A percentile compares a stretch with the other conserved stretches of the same genome.
Evolutionary conservation across 176 grass and related monocot species (phyloP).

Genomic region (Zea mays): DNA sequence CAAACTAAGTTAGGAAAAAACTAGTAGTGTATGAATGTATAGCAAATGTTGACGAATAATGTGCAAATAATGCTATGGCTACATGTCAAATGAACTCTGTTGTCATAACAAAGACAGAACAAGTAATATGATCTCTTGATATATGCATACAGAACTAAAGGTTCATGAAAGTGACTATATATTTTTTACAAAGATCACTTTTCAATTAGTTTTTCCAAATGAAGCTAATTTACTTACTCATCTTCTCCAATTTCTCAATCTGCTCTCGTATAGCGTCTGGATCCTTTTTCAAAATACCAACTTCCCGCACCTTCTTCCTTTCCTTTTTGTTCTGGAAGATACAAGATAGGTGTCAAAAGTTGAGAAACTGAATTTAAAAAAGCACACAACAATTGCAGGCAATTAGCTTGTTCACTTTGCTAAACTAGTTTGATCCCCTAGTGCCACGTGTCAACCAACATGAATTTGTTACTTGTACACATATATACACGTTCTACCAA

Average conservation of each 20-base stretch:
- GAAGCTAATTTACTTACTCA: slow-evolving; percentile 70
- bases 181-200: slow-evolving; percentile 21
- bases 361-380: neutral
- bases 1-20: neutral
- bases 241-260: slow-evolving; percentile 93
- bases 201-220: slow-evolving; percentile 25
- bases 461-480: neutral
- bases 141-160: too few species aligned
- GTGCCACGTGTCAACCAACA: neutral
- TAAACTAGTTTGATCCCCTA: slow-evolving; percentile 4
- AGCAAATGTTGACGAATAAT: neutral
- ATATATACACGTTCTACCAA: neutral
- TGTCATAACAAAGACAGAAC: slow-evolving; percentile 2
- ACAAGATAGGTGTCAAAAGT: slow-evolving; percentile 9
- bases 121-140: too few species aligned
- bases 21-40: neutral
- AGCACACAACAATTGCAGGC: slow-evolving; percentile 18
- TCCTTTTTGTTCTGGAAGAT: slow-evolving; percentile 89
- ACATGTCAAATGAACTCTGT: neutral
- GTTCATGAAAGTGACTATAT: slow-evolving; percentile 1
- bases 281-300: slow-evolving; percentile 98
- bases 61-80: neutral
- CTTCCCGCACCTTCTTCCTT: slow-evolving; percentile 97
- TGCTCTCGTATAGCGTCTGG: slow-evolving; percentile 81
- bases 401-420: neutral